Conservation (phyloP, 2,329 filamentous ascomycete species). For the Albophoma yamanashiensis region DNA sequence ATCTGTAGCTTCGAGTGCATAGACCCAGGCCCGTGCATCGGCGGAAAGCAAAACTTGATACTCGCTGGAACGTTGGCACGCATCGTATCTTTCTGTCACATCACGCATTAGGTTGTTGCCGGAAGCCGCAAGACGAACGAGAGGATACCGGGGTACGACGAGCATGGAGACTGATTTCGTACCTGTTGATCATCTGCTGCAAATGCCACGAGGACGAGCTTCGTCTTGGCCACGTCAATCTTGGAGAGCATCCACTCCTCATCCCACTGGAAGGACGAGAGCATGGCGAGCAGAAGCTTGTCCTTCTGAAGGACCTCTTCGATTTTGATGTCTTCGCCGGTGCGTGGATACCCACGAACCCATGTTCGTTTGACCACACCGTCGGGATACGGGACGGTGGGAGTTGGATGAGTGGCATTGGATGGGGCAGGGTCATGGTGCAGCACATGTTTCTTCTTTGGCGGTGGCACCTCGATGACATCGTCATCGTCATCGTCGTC, state of each 20-base stretch:
- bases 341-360: slow-evolving; percentile 50
- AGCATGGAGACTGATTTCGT: slow-evolving; percentile 8
- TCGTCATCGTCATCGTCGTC: slow-evolving; percentile 18
- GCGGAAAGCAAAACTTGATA: slow-evolving; percentile 70
- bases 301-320: slow-evolving; percentile 74
- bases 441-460: slow-evolving; percentile 9
- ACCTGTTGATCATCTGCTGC: slow-evolving; percentile 43
- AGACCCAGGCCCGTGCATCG: slow-evolving; percentile 60
- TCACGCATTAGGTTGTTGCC: slow-evolving; percentile 7
- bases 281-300: slow-evolving; percentile 62
- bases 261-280: slow-evolving; percentile 85
- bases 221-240: slow-evolving; percentile 48
- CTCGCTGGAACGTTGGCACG: slow-evolving; percentile 35
- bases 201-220: slow-evolving; percentile 50
- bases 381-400: slow-evolving; percentile 29
- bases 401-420: slow-evolving; percentile 3
- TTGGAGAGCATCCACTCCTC: slow-evolving; percentile 69
- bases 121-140: not conserved
- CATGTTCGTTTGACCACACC: slow-evolving; percentile 78
- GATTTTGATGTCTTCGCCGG: slow-evolving; percentile 67
- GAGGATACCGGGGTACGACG: not conserved
- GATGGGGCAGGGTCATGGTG: not conserved
- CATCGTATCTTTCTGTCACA: slow-evolving; percentile 32
- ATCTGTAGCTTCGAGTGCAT: slow-evolving; percentile 97
- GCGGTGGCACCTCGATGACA: slow-evolving; percentile 15